These are phyloP conservation scores for Yamadazyma triangularis DNA, from an alignment of 1,139 yeast genomes.

Conservation along the genomic window DNA sequence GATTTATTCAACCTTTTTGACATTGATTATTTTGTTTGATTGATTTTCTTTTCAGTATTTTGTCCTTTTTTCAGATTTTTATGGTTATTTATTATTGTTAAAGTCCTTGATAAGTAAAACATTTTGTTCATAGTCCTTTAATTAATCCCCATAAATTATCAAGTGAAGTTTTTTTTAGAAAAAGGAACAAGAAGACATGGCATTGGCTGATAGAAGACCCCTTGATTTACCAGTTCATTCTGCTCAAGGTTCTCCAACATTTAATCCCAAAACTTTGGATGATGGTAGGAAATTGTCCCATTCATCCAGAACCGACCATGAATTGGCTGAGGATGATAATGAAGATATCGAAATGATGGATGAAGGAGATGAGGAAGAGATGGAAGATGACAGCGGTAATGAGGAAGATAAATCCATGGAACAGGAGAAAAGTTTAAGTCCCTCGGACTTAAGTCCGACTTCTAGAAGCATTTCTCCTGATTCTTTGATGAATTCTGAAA, in stretches of 20 bases:
- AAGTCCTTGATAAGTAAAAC: slow-evolving; percentile 1
- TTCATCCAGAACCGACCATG: not conserved
- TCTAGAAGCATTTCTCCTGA: slow-evolving; percentile 44
- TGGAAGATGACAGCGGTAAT: slow-evolving; percentile 5
- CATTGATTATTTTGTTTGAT: too few species aligned
- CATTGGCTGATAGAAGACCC: slow-evolving; percentile 57
- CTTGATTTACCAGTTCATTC: slow-evolving; percentile 40
- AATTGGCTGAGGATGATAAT: slow-evolving; percentile 3
- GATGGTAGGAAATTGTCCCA: slow-evolving; percentile 4
- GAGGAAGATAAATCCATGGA: slow-evolving; percentile 16
- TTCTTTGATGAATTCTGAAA: slow-evolving; percentile 32
- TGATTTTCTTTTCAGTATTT: too few species aligned
- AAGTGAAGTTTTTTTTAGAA: not conserved
- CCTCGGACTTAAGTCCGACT: slow-evolving; percentile 30
- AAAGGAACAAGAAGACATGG: slow-evolving; percentile 28
- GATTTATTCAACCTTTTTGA: not conserved
- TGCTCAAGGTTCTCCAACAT: slow-evolving; percentile 41
- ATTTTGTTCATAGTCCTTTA: not conserved
- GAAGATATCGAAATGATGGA: slow-evolving; percentile 8
- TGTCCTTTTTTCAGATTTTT: not conserved
- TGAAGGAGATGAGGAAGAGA: slow-evolving; percentile 4
- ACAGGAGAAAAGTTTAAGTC: slow-evolving; percentile 21
- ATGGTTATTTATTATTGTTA: slow-evolving; percentile 1
- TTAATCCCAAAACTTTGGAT: slow-evolving; percentile 38
- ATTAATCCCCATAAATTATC: slow-evolving; percentile 1